A percentile compares a stretch with the other conserved stretches of the same genome.
These are phyloP conservation scores for Pseudogymnoascus sp. DNA, from an alignment of 2,329 filamentous ascomycete species.

Conservation along the genomic window DNA sequence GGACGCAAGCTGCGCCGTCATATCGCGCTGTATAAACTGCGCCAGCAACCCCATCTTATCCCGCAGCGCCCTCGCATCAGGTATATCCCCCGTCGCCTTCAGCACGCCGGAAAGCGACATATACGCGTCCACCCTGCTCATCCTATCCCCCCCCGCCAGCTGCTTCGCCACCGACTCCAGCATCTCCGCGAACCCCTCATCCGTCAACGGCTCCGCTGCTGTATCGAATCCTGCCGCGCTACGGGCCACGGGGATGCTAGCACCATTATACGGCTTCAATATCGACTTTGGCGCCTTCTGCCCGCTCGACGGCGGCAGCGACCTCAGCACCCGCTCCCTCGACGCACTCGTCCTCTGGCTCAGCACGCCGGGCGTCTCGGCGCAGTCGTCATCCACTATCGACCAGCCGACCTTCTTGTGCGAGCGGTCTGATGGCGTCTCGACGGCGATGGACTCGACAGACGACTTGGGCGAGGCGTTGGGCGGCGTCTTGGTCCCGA, in stretches of 20 bases:
- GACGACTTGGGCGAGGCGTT: slow-evolving; percentile 25
- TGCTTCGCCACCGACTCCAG: slow-evolving; percentile 77
- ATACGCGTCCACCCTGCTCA: slow-evolving; percentile 77
- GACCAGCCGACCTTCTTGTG: slow-evolving; percentile 54
- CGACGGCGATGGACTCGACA: slow-evolving; percentile 26
- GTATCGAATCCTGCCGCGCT: no score
- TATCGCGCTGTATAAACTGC: slow-evolving; percentile 77
- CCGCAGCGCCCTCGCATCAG: slow-evolving; percentile 62
- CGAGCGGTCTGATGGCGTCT: slow-evolving; percentile 22
- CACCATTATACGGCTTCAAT: slow-evolving; percentile 57
- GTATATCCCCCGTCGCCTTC: slow-evolving; percentile 73
- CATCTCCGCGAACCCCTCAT: slow-evolving; percentile 64
- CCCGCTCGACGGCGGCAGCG: slow-evolving; percentile 29
- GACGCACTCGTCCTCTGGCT: slow-evolving; percentile 9
- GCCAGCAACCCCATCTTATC: slow-evolving; percentile 69
- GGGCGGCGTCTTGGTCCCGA: slow-evolving; percentile 10
- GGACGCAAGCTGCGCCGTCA: slow-evolving; percentile 51
- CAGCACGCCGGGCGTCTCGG: slow-evolving; percentile 35
- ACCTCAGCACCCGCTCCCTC: slow-evolving; percentile 13
- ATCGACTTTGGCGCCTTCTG: slow-evolving; percentile 62
- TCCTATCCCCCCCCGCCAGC: slow-evolving; percentile 64
- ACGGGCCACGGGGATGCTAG: slow-evolving; percentile 9
- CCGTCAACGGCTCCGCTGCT: slow-evolving; percentile 18
- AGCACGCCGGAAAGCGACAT: slow-evolving; percentile 67
- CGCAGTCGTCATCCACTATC: slow-evolving; percentile 34